phyloP scores from a whole-genome alignment of 2,329 filamentous ascomycete species.

The Monosporascus sp. region DNA sequence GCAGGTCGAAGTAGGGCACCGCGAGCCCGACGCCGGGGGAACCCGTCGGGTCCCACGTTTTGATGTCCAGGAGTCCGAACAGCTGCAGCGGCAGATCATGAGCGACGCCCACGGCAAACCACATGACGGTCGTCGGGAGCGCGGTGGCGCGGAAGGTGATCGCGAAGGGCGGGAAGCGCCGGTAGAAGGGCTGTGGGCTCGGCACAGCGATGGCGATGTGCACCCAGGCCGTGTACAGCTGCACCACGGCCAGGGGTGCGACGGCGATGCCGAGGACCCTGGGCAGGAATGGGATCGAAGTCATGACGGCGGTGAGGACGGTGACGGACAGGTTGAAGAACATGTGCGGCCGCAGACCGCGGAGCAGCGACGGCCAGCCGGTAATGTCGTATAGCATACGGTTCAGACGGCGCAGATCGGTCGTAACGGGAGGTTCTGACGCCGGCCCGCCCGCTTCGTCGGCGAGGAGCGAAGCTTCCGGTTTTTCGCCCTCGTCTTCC shows the following conservation, averaged over 20 bases:
- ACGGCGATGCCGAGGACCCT: constrained; percentile 46
- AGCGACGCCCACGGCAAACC: constrained; percentile 47
- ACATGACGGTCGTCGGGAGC: constrained; percentile 57
- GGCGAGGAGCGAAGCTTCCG: not conserved
- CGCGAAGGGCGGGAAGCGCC: constrained; percentile 59
- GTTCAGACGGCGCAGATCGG: constrained; percentile 42
- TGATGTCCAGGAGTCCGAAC: constrained; percentile 39
- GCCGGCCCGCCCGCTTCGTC: not conserved
- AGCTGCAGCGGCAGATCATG: constrained; percentile 41
- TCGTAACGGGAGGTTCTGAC: constrained; percentile 33
- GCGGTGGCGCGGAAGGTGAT: constrained; percentile 62
- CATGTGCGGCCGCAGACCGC: constrained; percentile 53
- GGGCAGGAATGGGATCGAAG: constrained; percentile 30
- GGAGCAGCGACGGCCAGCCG: constrained; percentile 61
- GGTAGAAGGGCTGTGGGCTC: constrained; percentile 55
- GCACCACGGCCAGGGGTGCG: constrained; percentile 56
- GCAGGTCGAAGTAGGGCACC: constrained; percentile 10
- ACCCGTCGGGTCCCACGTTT: constrained; percentile 27
- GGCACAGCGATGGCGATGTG: constrained; percentile 73
- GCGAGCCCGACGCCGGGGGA: constrained; percentile 23
- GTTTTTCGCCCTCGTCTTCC: not conserved
- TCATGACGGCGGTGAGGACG: constrained; percentile 38
- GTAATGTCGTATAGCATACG: constrained; percentile 54
- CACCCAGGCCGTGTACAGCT: constrained; percentile 70
- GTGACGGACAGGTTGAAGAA: constrained; percentile 28